phyloP scores from a whole-genome alignment of 176 grass and related monocot species.

The Carex littledalei region DNA sequence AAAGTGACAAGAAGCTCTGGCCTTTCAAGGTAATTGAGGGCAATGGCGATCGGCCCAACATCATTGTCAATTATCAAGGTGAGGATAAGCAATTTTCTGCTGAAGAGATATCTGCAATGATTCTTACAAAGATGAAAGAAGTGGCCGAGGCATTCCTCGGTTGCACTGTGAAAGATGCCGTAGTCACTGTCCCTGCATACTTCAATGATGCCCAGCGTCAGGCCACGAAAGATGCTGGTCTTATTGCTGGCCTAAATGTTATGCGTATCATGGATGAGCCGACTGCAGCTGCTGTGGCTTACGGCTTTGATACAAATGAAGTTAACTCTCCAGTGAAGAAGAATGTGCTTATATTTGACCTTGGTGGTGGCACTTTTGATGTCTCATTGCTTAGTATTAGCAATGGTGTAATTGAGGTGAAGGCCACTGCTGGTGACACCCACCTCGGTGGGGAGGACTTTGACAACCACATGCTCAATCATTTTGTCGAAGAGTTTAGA shows the following conservation, averaged over 20 bases:
- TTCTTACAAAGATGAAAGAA: not conserved
- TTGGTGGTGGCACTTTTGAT: not conserved
- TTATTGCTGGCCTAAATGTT: not conserved
- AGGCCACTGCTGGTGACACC: conserved; percentile 11
- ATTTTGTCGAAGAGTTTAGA: not conserved
- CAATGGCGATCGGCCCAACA: not conserved
- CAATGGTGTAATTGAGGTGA: not conserved
- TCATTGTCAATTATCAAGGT: not conserved
- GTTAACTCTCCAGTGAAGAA: not conserved
- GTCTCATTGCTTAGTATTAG: not conserved
- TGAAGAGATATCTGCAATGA: not conserved
- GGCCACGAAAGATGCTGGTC: not conserved
- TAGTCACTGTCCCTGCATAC: not conserved
- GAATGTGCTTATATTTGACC: not conserved
- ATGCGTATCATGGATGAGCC: not conserved
- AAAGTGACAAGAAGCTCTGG: conserved; percentile 1
- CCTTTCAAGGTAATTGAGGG: not conserved
- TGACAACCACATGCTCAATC: not conserved
- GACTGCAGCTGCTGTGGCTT: not conserved
- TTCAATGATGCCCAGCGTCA: not conserved
- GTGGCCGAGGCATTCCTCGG: not conserved
- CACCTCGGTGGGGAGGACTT: not conserved
- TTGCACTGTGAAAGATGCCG: not conserved
- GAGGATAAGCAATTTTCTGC: not conserved
- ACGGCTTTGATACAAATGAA: not conserved